Conservation (phyloP, 257 asterid genomes). For the Osmanthus fragrans region DNA sequence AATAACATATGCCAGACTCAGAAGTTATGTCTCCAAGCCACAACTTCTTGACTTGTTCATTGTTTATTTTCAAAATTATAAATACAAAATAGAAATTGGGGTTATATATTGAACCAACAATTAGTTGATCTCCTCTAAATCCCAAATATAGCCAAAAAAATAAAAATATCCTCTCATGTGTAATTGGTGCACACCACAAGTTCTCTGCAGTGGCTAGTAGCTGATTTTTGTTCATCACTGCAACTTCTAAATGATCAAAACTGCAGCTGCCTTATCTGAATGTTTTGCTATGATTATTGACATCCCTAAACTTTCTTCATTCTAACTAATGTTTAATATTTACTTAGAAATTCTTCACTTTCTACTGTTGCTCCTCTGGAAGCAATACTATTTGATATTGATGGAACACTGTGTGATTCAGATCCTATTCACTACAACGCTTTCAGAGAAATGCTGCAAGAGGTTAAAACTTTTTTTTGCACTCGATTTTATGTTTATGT, state of each 20-base stretch:
- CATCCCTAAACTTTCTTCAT: background rate
- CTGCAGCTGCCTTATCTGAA: background rate
- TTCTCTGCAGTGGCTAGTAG: background rate
- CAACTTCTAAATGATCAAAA: background rate
- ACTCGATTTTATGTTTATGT: background rate
- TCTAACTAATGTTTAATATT: background rate
- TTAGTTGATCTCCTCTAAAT: background rate
- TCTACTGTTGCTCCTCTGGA: slow-evolving; percentile 69
- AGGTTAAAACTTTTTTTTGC: slow-evolving; percentile 36
- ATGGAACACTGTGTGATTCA: slow-evolving; percentile 82
- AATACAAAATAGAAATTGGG: background rate
- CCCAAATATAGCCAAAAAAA: background rate
- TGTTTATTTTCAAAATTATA: too few species aligned
- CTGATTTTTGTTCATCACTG: background rate
- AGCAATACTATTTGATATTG: slow-evolving; percentile 77
- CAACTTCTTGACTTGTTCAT: background rate
- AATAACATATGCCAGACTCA: too few species aligned
- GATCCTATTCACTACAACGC: slow-evolving; percentile 82
- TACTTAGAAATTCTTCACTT: slow-evolving; percentile 43
- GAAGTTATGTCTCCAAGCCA: background rate
- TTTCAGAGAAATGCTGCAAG: slow-evolving; percentile 87
- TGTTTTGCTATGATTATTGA: background rate
- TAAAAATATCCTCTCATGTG: background rate
- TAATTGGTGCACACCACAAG: background rate
- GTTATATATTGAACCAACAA: background rate